These are phyloP conservation scores for Zygotorulaspora florentina DNA, from an alignment of 805 yeast species.

Conservation along the genomic window DNA sequence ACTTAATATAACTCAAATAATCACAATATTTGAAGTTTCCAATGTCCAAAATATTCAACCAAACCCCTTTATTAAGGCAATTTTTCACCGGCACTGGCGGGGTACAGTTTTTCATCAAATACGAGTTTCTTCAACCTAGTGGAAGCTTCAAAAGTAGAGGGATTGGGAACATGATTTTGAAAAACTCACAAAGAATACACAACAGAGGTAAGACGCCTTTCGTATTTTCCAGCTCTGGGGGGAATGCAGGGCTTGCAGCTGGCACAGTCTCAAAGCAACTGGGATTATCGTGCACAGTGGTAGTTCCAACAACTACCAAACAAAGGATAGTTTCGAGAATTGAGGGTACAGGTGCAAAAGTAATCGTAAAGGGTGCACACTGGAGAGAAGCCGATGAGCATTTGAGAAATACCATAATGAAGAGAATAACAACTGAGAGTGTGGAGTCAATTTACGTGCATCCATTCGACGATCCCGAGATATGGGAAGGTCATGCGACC, in stretches of 20 bases:
- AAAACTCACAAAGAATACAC: conserved; percentile 29
- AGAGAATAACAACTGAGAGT: conserved; percentile 2
- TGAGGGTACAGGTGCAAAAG: conserved; percentile 44
- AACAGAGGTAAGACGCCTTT: conserved; percentile 23
- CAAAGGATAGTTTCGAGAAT: conserved; percentile 43
- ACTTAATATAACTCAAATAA: too few relatives aligned
- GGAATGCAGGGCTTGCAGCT: conserved; percentile 50
- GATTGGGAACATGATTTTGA: conserved; percentile 42
- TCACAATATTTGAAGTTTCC: too few relatives aligned
- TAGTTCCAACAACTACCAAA: conserved; percentile 49
- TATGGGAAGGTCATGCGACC: conserved; percentile 53
- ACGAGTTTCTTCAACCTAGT: conserved; percentile 49
- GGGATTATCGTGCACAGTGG: conserved; percentile 48
- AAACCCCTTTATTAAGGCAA: too few relatives aligned
- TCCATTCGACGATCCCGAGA: conserved; percentile 46
- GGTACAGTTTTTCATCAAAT: conserved; percentile 41
- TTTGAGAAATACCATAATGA: conserved; percentile 31
- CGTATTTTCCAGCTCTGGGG: conserved; percentile 52
- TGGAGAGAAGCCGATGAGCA: conserved; percentile 49
- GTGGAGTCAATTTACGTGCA: conserved; percentile 46
- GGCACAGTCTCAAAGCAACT: conserved; percentile 36
- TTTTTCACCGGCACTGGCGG: too few relatives aligned
- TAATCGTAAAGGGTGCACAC: conserved; percentile 41
- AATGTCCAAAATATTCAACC: too few relatives aligned
- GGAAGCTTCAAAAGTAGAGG: conserved; percentile 56